Evolutionary conservation across 495 filamentous ascomycete species (phyloP).

Genomic region (Penicillium arizonense): DNA sequence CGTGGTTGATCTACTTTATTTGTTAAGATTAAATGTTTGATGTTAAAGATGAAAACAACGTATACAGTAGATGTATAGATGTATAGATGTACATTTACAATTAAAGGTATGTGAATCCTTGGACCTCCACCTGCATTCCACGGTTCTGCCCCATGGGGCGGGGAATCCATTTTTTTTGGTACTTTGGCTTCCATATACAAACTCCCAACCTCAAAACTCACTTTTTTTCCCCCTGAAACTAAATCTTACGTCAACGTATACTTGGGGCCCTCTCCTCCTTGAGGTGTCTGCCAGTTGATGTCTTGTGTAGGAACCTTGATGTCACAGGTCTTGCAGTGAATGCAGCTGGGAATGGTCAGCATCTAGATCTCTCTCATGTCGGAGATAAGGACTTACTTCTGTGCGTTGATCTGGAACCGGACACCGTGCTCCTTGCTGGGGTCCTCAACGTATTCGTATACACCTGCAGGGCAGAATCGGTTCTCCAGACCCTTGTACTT

Average conservation of each 20-base stretch:
- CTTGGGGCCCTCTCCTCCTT: slow-evolving; percentile 95
- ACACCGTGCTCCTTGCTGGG: slow-evolving; percentile 76
- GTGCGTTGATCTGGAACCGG: slow-evolving; percentile 95
- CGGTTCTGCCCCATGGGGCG: slow-evolving; percentile 33
- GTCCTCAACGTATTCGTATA: slow-evolving; percentile 98
- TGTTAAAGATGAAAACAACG: too few relatives aligned
- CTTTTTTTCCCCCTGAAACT: not conserved
- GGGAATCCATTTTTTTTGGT: slow-evolving; percentile 6
- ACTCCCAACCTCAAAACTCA: slow-evolving; percentile 4
- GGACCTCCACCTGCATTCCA: slow-evolving; percentile 32
- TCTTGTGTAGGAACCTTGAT: slow-evolving; percentile 97
- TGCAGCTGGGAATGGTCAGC: slow-evolving; percentile 64
- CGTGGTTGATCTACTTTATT: not conserved
- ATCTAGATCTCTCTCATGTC: not conserved
- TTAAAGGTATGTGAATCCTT: slow-evolving; percentile 10
- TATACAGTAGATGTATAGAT: too few relatives aligned
- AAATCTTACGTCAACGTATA: slow-evolving; percentile 78
- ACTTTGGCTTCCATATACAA: slow-evolving; percentile 1
- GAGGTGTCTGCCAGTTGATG: slow-evolving; percentile 94
- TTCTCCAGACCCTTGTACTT: slow-evolving; percentile 92
- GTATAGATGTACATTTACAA: not conserved
- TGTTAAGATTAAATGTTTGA: not conserved
- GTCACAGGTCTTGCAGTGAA: slow-evolving; percentile 99
- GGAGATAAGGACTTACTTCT: slow-evolving; percentile 69
- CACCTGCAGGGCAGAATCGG: slow-evolving; percentile 97